Percentiles rank a stretch among this genome's conserved stretches.
phyloP scores from a whole-genome alignment of 768 basidiomycete genomes.

The Rhizopogon vulgaris region DNA sequence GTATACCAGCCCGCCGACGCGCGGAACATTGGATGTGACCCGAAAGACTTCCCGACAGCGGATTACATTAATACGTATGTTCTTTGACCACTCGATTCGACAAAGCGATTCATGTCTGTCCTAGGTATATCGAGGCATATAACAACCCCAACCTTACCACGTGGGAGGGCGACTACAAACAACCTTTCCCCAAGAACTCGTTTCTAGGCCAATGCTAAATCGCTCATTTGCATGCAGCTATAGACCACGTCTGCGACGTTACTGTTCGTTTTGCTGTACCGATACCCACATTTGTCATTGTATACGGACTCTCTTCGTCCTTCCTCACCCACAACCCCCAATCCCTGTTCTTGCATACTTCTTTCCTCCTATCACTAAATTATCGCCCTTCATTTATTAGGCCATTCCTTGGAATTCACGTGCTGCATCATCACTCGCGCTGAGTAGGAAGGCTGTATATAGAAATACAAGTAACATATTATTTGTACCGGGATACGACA shows the following conservation, averaged over 20 bases:
- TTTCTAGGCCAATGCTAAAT: conserved; percentile 37
- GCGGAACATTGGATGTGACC: conserved; percentile 72
- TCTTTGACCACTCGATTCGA: background rate
- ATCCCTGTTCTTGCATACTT: background rate
- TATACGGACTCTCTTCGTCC: background rate
- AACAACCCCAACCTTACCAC: conserved; percentile 48
- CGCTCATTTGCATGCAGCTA: background rate
- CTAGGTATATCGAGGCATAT: conserved; percentile 63
- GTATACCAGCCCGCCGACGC: conserved; percentile 64
- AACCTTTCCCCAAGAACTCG: conserved; percentile 45
- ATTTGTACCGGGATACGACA: background rate
- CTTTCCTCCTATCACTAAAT: background rate
- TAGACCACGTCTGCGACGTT: background rate
- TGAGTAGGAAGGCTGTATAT: background rate
- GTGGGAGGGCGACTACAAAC: conserved; percentile 38
- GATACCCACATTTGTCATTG: background rate
- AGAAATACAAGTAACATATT: background rate
- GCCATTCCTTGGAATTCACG: background rate
- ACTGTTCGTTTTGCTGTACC: background rate
- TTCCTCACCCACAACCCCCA: background rate
- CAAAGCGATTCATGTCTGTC: background rate
- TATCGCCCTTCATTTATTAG: background rate
- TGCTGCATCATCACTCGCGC: background rate
- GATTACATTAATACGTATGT: conserved; percentile 61
- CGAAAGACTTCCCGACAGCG: conserved; percentile 59